A percentile compares a stretch with the other conserved stretches of the same genome.
phyloP scores from a whole-genome alignment of 1,284 basidiomycete genomes.

The Erythrobasidium hasegawianum region DNA sequence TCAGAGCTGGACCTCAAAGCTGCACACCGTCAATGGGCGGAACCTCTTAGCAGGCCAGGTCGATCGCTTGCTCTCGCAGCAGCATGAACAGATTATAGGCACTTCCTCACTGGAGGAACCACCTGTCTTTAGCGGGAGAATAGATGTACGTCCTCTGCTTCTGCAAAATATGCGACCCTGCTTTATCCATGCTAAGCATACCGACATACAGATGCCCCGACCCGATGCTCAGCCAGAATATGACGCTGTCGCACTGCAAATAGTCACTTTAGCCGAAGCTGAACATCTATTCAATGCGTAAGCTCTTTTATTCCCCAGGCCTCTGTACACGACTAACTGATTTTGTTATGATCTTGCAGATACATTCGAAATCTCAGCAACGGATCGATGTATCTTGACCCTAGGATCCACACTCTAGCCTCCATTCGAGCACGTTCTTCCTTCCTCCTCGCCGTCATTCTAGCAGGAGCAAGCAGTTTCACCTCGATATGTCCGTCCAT shows the following conservation, averaged over 20 bases:
- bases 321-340: too few species aligned
- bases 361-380: background rate
- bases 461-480: background rate
- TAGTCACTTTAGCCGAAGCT: background rate
- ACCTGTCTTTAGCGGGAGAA: slow-evolving; percentile 1
- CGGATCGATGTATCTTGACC: slow-evolving; percentile 1
- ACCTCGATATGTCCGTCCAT: background rate
- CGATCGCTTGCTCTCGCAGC: background rate
- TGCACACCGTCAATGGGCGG: background rate
- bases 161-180: background rate
- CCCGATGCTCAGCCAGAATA: slow-evolving; percentile 3
- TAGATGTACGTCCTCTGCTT: background rate
- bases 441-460: slow-evolving; percentile 2
- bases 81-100: slow-evolving; percentile 1
- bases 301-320: background rate
- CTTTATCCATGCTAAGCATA: background rate
- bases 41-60: background rate
- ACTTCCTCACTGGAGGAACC: background rate
- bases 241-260: background rate
- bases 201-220: background rate
- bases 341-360: background rate
- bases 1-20: background rate
- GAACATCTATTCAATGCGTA: background rate
- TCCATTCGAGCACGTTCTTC: background rate
- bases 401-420: background rate